Conservation (phyloP, 164 flowering plant species). For the Hamamelis virginiana region DNA sequence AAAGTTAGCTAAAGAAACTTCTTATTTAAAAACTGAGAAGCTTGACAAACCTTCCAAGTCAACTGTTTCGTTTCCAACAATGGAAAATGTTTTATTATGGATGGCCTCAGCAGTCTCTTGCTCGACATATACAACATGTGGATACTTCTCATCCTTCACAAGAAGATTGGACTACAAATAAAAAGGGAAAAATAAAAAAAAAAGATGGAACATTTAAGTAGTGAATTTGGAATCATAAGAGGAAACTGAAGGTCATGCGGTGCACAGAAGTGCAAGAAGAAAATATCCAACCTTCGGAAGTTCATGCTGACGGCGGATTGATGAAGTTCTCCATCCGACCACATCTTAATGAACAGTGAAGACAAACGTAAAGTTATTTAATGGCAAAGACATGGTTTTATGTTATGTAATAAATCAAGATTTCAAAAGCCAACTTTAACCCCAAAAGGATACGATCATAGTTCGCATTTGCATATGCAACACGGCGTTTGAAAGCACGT, state of each 20-base stretch:
- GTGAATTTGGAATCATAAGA: not conserved
- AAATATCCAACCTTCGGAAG: slow-evolving; percentile 68
- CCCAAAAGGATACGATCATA: slow-evolving; percentile 85
- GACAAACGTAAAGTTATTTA: slow-evolving; percentile 17
- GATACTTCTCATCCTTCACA: slow-evolving; percentile 55
- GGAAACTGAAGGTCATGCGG: not conserved
- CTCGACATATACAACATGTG: slow-evolving; percentile 72
- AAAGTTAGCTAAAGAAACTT: not conserved
- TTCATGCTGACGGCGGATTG: slow-evolving; percentile 83
- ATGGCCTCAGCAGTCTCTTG: slow-evolving; percentile 24
- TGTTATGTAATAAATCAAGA: slow-evolving; percentile 6
- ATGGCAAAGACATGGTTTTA: not conserved
- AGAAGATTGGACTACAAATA: slow-evolving; percentile 59
- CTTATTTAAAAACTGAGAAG: slow-evolving; percentile 7
- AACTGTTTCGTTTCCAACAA: slow-evolving; percentile 22
- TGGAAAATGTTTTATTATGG: slow-evolving; percentile 20
- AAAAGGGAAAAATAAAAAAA: slow-evolving; percentile 15
- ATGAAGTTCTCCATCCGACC: slow-evolving; percentile 99
- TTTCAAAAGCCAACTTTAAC: slow-evolving; percentile 1
- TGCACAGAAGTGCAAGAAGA: not conserved
- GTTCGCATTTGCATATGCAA: slow-evolving; percentile 90
- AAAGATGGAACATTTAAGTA: too few relatives aligned
- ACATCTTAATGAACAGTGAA: slow-evolving; percentile 56
- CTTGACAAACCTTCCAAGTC: slow-evolving; percentile 73
- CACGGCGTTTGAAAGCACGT: slow-evolving; percentile 84